These are phyloP conservation scores for Colletotrichum somersetense DNA, from an alignment of 2,329 filamentous ascomycete species.

Conservation along the genomic window DNA sequence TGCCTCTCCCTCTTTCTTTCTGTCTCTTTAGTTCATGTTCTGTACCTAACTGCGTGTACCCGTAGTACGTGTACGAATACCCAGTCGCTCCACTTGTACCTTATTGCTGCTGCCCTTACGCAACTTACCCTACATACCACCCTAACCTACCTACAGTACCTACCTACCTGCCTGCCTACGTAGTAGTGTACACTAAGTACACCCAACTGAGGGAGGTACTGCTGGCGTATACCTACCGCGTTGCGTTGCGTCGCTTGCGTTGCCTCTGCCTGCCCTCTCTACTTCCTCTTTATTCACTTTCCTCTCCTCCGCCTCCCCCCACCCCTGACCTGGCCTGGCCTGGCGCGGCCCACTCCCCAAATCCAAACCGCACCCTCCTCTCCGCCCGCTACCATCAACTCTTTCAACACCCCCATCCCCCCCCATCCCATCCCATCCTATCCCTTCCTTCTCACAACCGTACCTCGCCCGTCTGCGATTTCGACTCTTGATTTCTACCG, in stretches of 20 bases:
- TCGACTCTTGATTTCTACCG: slow-evolving; percentile 38
- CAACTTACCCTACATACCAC: no score
- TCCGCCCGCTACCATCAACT: slow-evolving; percentile 42
- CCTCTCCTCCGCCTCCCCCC: not conserved
- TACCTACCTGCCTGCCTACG: no score
- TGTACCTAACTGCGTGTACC: no score
- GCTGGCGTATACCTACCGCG: slow-evolving; percentile 13
- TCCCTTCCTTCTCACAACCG: slow-evolving; percentile 37
- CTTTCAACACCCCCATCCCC: slow-evolving; percentile 41
- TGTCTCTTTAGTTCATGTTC: no score
- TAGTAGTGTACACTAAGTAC: not conserved
- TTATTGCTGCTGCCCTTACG: not conserved
- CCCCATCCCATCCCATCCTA: slow-evolving; percentile 27
- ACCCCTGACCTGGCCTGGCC: not conserved
- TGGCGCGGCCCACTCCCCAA: slow-evolving; percentile 35
- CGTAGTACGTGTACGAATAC: no score
- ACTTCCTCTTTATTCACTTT: slow-evolving; percentile 27
- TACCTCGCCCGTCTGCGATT: slow-evolving; percentile 33
- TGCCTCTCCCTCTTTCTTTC: slow-evolving; percentile 1
- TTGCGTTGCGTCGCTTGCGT: slow-evolving; percentile 7
- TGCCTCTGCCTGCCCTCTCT: not conserved
- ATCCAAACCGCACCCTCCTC: slow-evolving; percentile 35
- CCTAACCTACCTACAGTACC: no score
- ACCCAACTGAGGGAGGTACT: slow-evolving; percentile 11
- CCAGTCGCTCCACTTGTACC: not conserved